Conservation (phyloP, 169 alveolate species). For the Cryptosporidium meleagridis region DNA sequence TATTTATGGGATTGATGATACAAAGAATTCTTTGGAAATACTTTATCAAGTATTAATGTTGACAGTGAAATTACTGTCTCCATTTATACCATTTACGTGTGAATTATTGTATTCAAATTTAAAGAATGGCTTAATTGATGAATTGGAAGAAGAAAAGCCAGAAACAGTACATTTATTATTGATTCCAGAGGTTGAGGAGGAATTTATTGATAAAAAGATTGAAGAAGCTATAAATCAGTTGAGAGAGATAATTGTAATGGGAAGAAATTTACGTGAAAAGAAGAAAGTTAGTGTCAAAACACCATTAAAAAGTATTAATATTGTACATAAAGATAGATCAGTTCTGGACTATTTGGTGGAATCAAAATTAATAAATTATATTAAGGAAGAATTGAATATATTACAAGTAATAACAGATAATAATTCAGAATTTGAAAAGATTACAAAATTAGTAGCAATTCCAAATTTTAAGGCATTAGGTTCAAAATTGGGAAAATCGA, state of each 20-base stretch:
- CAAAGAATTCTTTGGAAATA: constrained; percentile 87
- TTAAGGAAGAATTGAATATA: constrained; percentile 90
- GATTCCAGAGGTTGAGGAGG: constrained; percentile 84
- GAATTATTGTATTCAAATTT: constrained; percentile 93
- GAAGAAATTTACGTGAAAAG: constrained; percentile 92
- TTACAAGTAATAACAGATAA: constrained; percentile 81
- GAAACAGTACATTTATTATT: constrained; percentile 90
- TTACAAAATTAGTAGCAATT: constrained; percentile 82
- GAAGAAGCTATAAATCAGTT: constrained; percentile 82
- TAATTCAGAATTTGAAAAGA: constrained; percentile 80
- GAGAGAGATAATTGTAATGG: constrained; percentile 88
- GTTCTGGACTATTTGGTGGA: constrained; percentile 78
- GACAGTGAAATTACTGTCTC: constrained; percentile 86
- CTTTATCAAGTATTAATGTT: constrained; percentile 90
- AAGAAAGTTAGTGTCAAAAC: constrained; percentile 89
- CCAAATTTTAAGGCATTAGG: constrained; percentile 91
- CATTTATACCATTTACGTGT: constrained; percentile 93
- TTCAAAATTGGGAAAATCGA: constrained; percentile 85
- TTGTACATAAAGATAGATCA: constrained; percentile 84
- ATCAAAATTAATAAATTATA: constrained; percentile 80
- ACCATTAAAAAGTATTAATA: constrained; percentile 86
- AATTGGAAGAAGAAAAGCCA: constrained; percentile 77
- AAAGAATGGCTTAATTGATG: constrained; percentile 87
- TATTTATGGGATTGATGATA: constrained; percentile 89
- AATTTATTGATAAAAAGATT: constrained; percentile 84